Base-by-base conservation (phyloP, 331 rosid genomes). In the Dryas integrifolia region DNA sequence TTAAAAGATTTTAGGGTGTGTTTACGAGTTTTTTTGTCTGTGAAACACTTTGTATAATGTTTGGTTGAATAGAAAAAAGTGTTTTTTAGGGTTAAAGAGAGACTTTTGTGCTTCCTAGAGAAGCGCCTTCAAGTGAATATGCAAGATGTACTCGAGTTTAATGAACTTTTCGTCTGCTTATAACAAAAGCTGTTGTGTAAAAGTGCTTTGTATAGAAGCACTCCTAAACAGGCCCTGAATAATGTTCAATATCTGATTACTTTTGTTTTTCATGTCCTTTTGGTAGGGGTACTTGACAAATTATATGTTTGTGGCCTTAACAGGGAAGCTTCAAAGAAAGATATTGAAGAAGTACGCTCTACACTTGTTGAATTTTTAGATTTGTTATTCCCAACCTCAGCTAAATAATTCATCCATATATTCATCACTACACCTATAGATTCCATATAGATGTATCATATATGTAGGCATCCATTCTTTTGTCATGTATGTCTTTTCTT, bases 331-430 rank as follows among this genome's bases (percentile, higher is more conserved):
- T 76, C 92, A 9, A 44, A 9, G 72, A 81, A 79, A 74, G 98
- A 94, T 16, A 73, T 94, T 75, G 95, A 84, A 83, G 97, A 94
- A 66, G 97, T 91, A 88, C 53, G 89, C 46, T 69, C 69, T 67
- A 53, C 70, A 7, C 40, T 64, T 70, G 40, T 62, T 77, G 9
- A 70, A 44, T 72, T 38, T 72, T 75, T 9, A 67, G 9, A 44
- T 38, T 11, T 47, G 47, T 41, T 55, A 18, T 13, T 39, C 65
- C 62, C 40, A 12, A 41, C 11, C 49, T 15, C 46, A 69, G 50
- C 63, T 10, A 69, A 69, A 70, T 18, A 70, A 58, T 43, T 70
- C 4, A 16, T 13, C 21, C 10, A 43, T 56, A 15, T 70, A 56
- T 8, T 41, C 39, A 15, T n/a, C 49, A 39, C 6, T n/a, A 7